Evolutionary conservation across 2,329 filamentous ascomycete species (phyloP).

Genomic region (Colletotrichum orchidophilum): DNA sequence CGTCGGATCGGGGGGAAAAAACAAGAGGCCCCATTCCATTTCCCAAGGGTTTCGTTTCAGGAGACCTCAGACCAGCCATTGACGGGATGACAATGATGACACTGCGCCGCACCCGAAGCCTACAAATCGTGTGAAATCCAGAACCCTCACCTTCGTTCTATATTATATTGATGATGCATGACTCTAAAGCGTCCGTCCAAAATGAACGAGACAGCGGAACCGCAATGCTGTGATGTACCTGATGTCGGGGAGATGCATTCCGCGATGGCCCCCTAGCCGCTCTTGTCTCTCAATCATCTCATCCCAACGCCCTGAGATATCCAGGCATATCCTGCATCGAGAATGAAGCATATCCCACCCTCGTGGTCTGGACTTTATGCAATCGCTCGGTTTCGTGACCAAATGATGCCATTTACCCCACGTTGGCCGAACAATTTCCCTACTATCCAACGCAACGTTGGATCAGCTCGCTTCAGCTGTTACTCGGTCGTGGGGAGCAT

Average conservation of each 20-base stretch:
- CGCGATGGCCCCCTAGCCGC: background rate
- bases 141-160: background rate
- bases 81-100: slow-evolving; percentile 1
- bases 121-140: background rate
- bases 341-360: background rate
- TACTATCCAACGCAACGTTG: background rate
- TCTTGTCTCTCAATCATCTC: background rate
- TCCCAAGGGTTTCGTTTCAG: background rate
- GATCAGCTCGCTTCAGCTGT: background rate
- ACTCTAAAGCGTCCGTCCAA: background rate
- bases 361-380: background rate
- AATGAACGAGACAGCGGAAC: slow-evolving; percentile 9
- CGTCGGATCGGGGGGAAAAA: background rate
- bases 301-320: background rate
- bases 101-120: background rate
- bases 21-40: background rate
- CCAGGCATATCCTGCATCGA: background rate
- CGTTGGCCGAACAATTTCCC: background rate
- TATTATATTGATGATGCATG: slow-evolving; percentile 4
- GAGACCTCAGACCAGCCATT: background rate
- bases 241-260: background rate
- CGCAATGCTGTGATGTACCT: background rate
- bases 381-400: background rate
- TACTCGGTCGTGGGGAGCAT: background rate
- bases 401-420: background rate